These are phyloP conservation scores for Sphaerobolus stellatus DNA, from an alignment of 1,284 basidiomycete genomes.

Conservation along the genomic window DNA sequence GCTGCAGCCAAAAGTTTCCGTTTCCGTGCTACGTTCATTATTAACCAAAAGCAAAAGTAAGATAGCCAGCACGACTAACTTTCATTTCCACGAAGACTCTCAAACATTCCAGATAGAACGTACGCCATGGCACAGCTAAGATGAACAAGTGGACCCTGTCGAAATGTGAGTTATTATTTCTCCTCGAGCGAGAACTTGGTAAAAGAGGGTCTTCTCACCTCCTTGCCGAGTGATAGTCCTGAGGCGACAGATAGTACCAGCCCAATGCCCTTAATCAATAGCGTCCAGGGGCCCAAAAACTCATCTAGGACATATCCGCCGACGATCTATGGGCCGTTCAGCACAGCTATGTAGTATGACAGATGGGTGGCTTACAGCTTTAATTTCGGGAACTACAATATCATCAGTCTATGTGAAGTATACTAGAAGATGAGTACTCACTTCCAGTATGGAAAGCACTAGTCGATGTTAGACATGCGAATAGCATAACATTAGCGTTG, in stretches of 20 bases:
- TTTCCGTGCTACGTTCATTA: constrained; percentile 52
- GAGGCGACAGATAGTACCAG: constrained; percentile 77
- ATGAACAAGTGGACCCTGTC: constrained; percentile 67
- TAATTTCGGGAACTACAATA: constrained; percentile 67
- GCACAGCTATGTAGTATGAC: not conserved
- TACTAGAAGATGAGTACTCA: constrained; percentile 36
- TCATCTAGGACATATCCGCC: constrained; percentile 71
- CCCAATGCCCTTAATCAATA: constrained; percentile 75
- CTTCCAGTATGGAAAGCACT: constrained; percentile 80
- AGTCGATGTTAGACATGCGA: not conserved
- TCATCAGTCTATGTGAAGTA: constrained; percentile 1
- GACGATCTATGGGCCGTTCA: constrained; percentile 50
- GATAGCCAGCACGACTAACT: constrained; percentile 32
- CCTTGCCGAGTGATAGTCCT: constrained; percentile 74
- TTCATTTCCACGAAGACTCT: constrained; percentile 60
- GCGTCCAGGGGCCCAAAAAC: constrained; percentile 70
- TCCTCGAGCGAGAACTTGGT: too few relatives aligned
- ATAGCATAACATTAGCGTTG: constrained; percentile 22
- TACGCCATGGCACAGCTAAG: constrained; percentile 69
- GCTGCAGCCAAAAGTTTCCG: constrained; percentile 66
- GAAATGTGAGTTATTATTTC: constrained; percentile 1
- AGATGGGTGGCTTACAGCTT: constrained; percentile 50
- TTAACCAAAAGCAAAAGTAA: not conserved
- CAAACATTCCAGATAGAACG: constrained; percentile 54
- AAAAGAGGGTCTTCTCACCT: constrained; percentile 37